Conservation (phyloP, 2,329 filamentous ascomycete species). For the Ophiostoma himal-ulmi region DNA sequence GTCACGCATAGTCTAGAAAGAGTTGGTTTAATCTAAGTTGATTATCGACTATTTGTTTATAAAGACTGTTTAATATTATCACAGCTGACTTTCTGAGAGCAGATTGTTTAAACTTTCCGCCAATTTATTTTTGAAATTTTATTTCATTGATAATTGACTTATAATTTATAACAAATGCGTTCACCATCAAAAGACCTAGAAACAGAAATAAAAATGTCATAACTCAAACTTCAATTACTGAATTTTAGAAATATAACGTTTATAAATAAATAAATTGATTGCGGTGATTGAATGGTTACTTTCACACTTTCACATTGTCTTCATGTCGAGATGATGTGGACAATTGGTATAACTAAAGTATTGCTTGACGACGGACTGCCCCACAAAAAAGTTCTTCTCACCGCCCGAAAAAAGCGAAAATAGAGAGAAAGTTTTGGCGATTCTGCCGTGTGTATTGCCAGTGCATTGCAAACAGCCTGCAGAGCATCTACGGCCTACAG, state of each 20-base stretch:
- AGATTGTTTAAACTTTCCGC: no score
- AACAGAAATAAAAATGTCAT: no score
- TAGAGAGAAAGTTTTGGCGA: slow-evolving; percentile 7
- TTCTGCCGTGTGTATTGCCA: slow-evolving; percentile 10
- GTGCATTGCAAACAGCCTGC: neutral
- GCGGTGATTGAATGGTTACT: neutral
- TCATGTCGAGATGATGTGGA: neutral
- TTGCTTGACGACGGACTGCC: neutral
- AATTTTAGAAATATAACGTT: no score
- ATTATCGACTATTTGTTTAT: no score
- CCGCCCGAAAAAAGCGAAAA: slow-evolving; percentile 11
- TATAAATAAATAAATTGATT: neutral
- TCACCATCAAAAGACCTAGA: no score
- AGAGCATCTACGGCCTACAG: neutral
- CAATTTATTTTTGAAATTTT: no score
- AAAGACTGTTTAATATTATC: no score
- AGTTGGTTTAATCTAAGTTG: neutral
- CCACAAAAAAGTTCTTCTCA: slow-evolving; percentile 10
- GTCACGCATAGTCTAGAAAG: neutral
- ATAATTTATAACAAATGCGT: no score
- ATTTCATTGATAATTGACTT: no score
- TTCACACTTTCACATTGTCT: neutral
- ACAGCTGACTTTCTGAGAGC: no score
- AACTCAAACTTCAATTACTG: no score
- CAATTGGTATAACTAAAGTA: neutral